A percentile compares a stretch with the other conserved stretches of the same genome.
phyloP scores from a whole-genome alignment of 345 rosid genomes.

The Acer saccharum region DNA sequence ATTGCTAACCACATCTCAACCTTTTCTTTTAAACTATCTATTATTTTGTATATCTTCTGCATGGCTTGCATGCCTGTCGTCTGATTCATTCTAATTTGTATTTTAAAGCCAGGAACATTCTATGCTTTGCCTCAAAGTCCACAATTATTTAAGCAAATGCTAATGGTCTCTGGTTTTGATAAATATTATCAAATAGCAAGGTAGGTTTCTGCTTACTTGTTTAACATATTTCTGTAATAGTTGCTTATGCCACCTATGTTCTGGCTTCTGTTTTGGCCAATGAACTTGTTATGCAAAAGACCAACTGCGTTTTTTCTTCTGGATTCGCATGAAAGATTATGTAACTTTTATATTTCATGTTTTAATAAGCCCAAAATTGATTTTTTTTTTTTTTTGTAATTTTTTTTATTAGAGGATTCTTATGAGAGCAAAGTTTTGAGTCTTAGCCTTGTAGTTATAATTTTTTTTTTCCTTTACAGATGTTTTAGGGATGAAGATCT shows the following conservation, averaged over 20 bases:
- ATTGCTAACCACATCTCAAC: not conserved
- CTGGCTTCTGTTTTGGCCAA: not conserved
- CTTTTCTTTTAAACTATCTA: not conserved
- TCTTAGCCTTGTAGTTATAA: not conserved
- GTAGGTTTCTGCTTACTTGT: conserved; percentile 41
- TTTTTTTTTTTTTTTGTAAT: not conserved
- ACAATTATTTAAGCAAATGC: conserved; percentile 94
- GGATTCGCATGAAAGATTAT: not conserved
- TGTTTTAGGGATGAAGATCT: conserved; percentile 98
- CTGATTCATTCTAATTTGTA: conserved; percentile 47
- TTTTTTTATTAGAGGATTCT: not conserved
- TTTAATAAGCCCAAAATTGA: not conserved
- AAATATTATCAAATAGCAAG: conserved; percentile 95
- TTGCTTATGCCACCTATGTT: not conserved
- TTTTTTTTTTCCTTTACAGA: conserved; percentile 40
- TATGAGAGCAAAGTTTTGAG: not conserved
- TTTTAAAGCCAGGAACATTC: conserved; percentile 96
- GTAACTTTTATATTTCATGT: not conserved
- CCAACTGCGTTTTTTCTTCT: not conserved
- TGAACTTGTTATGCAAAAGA: not conserved
- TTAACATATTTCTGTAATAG: conserved; percentile 14
- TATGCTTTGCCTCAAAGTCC: conserved; percentile 99
- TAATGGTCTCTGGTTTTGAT: conserved; percentile 98
- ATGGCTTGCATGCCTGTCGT: conserved; percentile 19
- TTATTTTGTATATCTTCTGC: conserved; percentile 21